Conservation (phyloP, 371 early-diverging fungal genomes). For the Dinochytrium kinnereticum region DNA sequence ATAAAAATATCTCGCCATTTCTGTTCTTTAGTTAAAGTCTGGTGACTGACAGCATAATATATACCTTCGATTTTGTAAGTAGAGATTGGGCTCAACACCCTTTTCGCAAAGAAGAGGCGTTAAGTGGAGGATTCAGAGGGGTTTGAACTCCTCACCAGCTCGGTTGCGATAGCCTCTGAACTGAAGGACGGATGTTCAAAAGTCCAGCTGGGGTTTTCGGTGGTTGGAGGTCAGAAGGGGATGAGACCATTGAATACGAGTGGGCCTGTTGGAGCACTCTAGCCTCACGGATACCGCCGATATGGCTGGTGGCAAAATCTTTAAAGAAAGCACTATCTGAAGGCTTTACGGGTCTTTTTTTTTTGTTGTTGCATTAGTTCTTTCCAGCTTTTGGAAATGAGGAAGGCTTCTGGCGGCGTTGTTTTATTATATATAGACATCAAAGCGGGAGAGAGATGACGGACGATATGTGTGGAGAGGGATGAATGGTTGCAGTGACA, state of each 20-base stretch:
- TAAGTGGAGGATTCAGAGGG: conserved; percentile 75
- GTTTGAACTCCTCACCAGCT: conserved; percentile 31
- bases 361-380: conserved; percentile 86
- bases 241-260: neutral
- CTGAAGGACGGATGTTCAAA: conserved; percentile 65
- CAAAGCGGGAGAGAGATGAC: too few species aligned
- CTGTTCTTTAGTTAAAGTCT: too few species aligned
- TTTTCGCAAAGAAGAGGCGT: conserved; percentile 91
- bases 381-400: too few species aligned
- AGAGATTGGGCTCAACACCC: conserved; percentile 82
- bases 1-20: too few species aligned
- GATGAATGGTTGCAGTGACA: too few species aligned
- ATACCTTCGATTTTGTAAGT: conserved; percentile 86
- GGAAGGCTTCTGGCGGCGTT: too few species aligned
- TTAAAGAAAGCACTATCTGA: too few species aligned
- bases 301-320: too few species aligned
- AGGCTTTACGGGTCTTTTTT: conserved; percentile 72
- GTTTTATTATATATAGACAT: too few species aligned
- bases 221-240: neutral
- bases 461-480: too few species aligned
- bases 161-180: conserved; percentile 70
- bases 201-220: neutral
- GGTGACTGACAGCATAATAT: too few species aligned
- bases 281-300: neutral
- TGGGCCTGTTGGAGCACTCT: too few species aligned